Evolutionary conservation across 257 asterid species (phyloP).

Genomic region (Nemophila menziesii): DNA sequence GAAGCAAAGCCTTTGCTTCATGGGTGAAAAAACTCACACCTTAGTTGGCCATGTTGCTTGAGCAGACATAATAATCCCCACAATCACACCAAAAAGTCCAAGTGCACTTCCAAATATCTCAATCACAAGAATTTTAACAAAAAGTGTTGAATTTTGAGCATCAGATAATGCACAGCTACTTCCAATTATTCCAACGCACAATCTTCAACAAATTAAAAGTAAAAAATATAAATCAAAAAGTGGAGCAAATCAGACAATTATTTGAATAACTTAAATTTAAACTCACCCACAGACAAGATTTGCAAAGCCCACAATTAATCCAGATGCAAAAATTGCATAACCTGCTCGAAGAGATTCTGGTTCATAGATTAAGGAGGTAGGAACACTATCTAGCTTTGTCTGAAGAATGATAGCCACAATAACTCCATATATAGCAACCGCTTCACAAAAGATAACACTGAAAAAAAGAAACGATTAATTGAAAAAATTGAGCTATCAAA

Average conservation of each 20-base stretch:
- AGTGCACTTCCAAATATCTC: conserved; percentile 99
- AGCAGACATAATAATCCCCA: conserved; percentile 98
- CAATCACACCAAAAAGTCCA: conserved; percentile 93
- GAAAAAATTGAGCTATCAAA: neutral
- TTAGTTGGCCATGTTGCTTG: conserved; percentile 95
- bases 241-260: neutral
- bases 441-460: conserved; percentile 98
- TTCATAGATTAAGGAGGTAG: conserved; percentile 56
- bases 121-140: conserved; percentile 92
- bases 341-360: conserved; percentile 97
- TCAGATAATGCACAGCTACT: conserved; percentile 98
- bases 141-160: conserved; percentile 90
- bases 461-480: conserved; percentile 3
- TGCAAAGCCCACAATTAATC: conserved; percentile 94
- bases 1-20: neutral
- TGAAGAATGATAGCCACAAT: conserved; percentile 98
- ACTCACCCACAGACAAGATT: conserved; percentile 97
- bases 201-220: conserved; percentile 24
- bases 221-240: conserved; percentile 1
- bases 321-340: conserved; percentile 95
- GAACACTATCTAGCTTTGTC: conserved; percentile 92
- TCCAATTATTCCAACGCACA: conserved; percentile 94
- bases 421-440: conserved; percentile 97
- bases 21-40: conserved; percentile 20
- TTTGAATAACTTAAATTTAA: neutral